A percentile compares a stretch with the other conserved stretches of the same genome.
Evolutionary conservation across 225 moss, liverwort and hornwort genomes (phyloP).

Genomic region (Anthoceros angustus): DNA sequence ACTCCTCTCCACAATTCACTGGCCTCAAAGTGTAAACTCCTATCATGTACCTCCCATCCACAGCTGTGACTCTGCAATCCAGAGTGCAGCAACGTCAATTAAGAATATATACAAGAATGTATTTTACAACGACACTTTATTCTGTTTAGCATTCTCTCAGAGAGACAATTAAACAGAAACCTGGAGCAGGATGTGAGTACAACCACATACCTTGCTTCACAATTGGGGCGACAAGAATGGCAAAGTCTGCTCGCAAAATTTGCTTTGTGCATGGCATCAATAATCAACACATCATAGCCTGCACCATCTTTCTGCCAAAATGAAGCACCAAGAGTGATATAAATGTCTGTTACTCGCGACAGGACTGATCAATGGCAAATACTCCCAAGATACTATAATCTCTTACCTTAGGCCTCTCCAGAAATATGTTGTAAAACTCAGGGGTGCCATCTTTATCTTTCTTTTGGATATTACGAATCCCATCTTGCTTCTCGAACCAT

Average conservation of each 20-base stretch:
- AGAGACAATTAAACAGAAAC: not conserved
- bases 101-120: too few species aligned
- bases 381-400: not conserved
- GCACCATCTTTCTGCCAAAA: constrained; percentile 71
- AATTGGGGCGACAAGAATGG: constrained; percentile 99
- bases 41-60: constrained; percentile 83
- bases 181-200: not conserved
- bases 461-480: constrained; percentile 84
- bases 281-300: constrained; percentile 91
- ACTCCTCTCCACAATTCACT: constrained; percentile 88
- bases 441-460: constrained; percentile 96
- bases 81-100: not conserved
- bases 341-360: not conserved
- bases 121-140: too few species aligned
- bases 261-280: constrained; percentile 99
- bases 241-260: constrained; percentile 99
- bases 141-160: too few species aligned
- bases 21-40: constrained; percentile 94
- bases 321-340: not conserved
- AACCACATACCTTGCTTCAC: constrained; percentile 80
- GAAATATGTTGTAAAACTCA: constrained; percentile 95
- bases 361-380: not conserved
- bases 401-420: constrained; percentile 87
- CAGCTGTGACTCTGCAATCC: constrained; percentile 68
- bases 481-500: constrained; percentile 99